Evolutionary conservation across 495 filamentous ascomycete species (phyloP), one percentile per base, ranked within the genome.

Genomic region (Trichocladium uniseriatum): DNA sequence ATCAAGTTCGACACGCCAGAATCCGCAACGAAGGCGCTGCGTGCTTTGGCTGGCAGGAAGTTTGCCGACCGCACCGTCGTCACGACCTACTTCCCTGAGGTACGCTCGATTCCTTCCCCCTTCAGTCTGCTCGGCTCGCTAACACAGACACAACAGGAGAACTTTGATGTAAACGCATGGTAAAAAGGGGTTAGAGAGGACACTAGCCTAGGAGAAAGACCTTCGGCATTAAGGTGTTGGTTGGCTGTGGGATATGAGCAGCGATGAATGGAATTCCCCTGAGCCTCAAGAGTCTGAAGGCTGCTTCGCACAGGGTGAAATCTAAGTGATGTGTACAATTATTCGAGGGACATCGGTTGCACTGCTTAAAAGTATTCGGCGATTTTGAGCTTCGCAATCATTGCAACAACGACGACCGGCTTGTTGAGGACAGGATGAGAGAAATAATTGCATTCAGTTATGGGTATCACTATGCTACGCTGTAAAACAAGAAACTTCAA

Each of bases 41-140:
- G 82, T 54, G 81, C 88, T 35, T 76, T 98, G 50, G 94, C 94
- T 10, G 92, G 92, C 35, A 77, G 92, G 44, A 95, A 96, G 64
- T 98, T 97, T 61, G 86, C 87, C 1, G 88, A 95, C 67, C 80
- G 92, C 34, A 98, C 92, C 7, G 92, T 98, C 16, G 94, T 98
- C 29, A 87, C 86, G 8, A 95, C 94, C 13, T 95, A 89, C 68
- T 98, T 95, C 67, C 82, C 87, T 18, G 92, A 95, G 76, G 86
- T 87, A 69, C 66, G 76, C 48, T 7, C 9, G 11, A 13, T n/a
- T 19, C 8, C 18, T 43, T 11, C 5, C 24, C 19, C 18, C 40
- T 36, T 49, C 45, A 38, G 45, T 36, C n/a, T 24, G 14, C 10
- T 22, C 21, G 14, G 3, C n/a, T 16, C 32, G 20, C 56, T 69